Percentiles rank a stretch among this genome's conserved stretches.
Conservation (phyloP, 2,329 filamentous ascomycete species). For the Pseudomassariella vexata region DNA sequence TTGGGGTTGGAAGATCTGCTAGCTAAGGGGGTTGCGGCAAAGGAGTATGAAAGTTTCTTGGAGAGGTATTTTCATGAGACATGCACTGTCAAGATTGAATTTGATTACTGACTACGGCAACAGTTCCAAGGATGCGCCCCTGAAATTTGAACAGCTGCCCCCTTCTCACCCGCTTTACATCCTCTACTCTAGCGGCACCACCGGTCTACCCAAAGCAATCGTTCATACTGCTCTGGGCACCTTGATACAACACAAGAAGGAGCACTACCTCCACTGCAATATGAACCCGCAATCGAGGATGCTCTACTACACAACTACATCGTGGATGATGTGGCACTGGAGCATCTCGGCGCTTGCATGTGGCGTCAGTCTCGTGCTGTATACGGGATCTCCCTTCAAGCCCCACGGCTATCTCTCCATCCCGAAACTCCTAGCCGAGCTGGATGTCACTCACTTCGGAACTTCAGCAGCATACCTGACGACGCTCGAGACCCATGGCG, state of each 20-base stretch:
- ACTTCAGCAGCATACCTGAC: constrained; percentile 93
- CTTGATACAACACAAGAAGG: constrained; percentile 94
- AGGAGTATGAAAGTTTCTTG: constrained; percentile 41
- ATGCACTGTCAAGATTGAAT: constrained; percentile 17
- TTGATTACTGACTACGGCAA: constrained; percentile 3
- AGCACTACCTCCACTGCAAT: constrained; percentile 82
- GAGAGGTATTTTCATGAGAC: constrained; percentile 18
- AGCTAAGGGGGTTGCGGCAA: constrained; percentile 31
- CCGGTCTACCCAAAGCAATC: constrained; percentile 83
- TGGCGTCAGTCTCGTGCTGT: constrained; percentile 79
- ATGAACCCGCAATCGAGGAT: constrained; percentile 67
- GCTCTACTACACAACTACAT: constrained; percentile 92
- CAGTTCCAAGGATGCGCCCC: constrained; percentile 35
- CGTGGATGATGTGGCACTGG: constrained; percentile 99
- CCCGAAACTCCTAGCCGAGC: constrained; percentile 72
- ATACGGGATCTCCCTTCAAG: constrained; percentile 87
- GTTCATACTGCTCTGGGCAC: constrained; percentile 88
- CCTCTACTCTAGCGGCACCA: constrained; percentile 89
- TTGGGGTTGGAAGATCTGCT: constrained; percentile 36
- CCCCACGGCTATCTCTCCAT: constrained; percentile 76
- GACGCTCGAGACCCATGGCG: constrained; percentile 72
- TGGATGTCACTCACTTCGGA: constrained; percentile 86
- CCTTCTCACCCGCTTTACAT: constrained; percentile 91
- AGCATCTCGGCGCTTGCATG: constrained; percentile 78
- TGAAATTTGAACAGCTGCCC: constrained; percentile 69